Conservation (phyloP, 2,329 filamentous ascomycete genomes). For the Fusarium lyarnte region DNA sequence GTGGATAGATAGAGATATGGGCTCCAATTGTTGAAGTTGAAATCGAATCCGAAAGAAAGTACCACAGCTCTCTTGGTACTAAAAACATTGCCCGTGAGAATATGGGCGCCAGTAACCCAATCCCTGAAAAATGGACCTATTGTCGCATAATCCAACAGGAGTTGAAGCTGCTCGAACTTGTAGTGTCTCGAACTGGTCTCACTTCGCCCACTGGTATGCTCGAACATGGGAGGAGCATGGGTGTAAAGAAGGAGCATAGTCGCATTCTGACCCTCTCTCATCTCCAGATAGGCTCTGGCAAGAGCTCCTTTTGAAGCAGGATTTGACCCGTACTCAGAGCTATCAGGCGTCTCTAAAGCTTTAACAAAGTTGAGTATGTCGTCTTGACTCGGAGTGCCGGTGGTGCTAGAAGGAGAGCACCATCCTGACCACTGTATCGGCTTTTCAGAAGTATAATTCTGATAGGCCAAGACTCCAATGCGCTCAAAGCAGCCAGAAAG, state of each 20-base stretch:
- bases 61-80: neutral
- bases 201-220: neutral
- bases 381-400: neutral
- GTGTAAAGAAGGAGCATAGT: neutral
- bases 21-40: neutral
- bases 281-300: neutral
- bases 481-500: neutral
- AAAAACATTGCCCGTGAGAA: neutral
- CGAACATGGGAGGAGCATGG: neutral
- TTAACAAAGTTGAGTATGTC: neutral
- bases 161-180: no score
- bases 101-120: neutral
- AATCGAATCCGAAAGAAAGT: neutral
- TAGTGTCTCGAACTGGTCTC: no score
- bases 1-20: neutral
- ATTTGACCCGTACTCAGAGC: neutral
- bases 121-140: neutral
- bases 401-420: neutral
- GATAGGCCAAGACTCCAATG: neutral
- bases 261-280: neutral
- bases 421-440: neutral
- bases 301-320: neutral
- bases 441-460: neutral
- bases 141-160: no score
- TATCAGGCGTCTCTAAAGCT: neutral